These are phyloP conservation scores for Alnus rubra DNA, from an alignment of 306 rosid species.

Conservation along the genomic window DNA sequence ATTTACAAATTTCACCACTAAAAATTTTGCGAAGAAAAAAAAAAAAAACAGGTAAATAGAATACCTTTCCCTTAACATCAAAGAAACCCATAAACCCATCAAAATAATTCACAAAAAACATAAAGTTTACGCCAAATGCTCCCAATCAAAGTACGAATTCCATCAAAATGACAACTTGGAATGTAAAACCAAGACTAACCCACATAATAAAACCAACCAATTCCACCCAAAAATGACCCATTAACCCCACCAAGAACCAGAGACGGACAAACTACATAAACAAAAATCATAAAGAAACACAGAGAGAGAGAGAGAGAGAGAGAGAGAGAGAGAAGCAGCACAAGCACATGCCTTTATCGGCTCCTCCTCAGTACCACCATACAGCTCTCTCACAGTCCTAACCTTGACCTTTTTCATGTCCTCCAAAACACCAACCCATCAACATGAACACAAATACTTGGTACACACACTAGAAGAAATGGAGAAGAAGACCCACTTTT, in stretches of 20 bases:
- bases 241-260: background rate
- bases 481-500: background rate
- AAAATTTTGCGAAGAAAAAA: background rate
- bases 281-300: too few relatives aligned
- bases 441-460: background rate
- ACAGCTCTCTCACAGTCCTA: constrained; percentile 11
- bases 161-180: background rate
- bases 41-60: background rate
- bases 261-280: too few relatives aligned
- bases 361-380: background rate
- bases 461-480: background rate
- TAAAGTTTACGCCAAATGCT: background rate
- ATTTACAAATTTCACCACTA: background rate
- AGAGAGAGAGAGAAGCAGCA: background rate
- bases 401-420: constrained; percentile 6
- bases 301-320: too few relatives aligned
- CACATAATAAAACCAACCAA: background rate
- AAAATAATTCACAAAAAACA: constrained; percentile 1
- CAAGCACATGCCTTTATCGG: constrained; percentile 9
- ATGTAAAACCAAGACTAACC: too few relatives aligned
- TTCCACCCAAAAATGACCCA: background rate
- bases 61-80: background rate
- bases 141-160: background rate
- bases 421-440: background rate
- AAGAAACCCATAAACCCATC: background rate